These are phyloP conservation scores for Ascomycota sp. DNA, from an alignment of 2,329 filamentous ascomycete genomes.

Conservation along the genomic window DNA sequence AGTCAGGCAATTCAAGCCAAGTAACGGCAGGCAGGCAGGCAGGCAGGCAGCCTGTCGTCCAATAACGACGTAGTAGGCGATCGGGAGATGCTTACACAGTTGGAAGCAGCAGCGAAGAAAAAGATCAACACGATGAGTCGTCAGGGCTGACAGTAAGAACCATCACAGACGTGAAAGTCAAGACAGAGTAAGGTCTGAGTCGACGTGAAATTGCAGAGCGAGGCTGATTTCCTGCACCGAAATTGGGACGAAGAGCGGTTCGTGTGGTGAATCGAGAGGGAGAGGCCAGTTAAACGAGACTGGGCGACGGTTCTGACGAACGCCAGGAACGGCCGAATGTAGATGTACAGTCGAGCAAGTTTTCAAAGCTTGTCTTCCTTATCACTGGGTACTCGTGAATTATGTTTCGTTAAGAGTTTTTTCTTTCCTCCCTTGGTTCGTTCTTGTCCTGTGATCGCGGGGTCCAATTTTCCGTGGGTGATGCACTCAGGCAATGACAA, in stretches of 20 bases:
- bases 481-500: too few species aligned
- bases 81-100: too few species aligned
- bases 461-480: too few species aligned
- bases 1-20: too few species aligned
- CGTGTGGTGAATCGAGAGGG: background rate
- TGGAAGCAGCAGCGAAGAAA: too few species aligned
- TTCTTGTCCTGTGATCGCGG: background rate
- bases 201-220: background rate
- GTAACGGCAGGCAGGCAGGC: too few species aligned
- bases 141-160: too few species aligned
- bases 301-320: constrained; percentile 1
- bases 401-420: background rate
- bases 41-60: too few species aligned
- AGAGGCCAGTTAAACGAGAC: background rate
- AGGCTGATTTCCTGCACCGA: background rate
- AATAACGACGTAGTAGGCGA: too few species aligned
- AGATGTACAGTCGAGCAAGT: constrained; percentile 15
- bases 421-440: background rate
- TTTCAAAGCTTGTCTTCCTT: background rate
- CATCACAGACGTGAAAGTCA: background rate
- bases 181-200: background rate
- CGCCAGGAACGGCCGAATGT: constrained; percentile 8
- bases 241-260: background rate
- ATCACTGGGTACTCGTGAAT: too few species aligned
- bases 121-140: too few species aligned